A percentile compares a stretch with the other conserved stretches of the same genome.
These are phyloP conservation scores for Maudiozyma serrabonitensis DNA, from an alignment of 805 yeast species.

Conservation along the genomic window DNA sequence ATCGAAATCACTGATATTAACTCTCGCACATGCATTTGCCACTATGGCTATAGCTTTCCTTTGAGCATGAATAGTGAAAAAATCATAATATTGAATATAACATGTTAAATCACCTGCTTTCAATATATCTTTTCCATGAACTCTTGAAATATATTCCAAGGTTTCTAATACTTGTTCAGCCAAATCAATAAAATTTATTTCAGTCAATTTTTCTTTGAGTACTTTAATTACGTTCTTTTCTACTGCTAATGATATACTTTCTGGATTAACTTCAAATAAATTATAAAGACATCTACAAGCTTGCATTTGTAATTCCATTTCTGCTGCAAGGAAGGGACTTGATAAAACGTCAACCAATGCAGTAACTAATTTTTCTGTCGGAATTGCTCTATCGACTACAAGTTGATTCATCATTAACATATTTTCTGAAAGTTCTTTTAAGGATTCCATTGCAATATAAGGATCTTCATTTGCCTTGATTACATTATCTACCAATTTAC, in stretches of 20 bases:
- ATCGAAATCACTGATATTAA: conserved; percentile 34
- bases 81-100: conserved; percentile 69
- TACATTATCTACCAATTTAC: conserved; percentile 22
- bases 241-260: conserved; percentile 53
- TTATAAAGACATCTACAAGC: conserved; percentile 81
- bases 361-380: conserved; percentile 45
- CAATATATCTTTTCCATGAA: conserved; percentile 42
- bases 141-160: conserved; percentile 54
- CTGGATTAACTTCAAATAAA: conserved; percentile 63
- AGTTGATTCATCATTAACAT: conserved; percentile 60
- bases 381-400: conserved; percentile 53
- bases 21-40: conserved; percentile 53
- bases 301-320: conserved; percentile 71
- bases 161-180: conserved; percentile 87
- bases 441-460: conserved; percentile 49
- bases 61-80: conserved; percentile 83
- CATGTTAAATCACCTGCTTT: conserved; percentile 51
- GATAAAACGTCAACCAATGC: conserved; percentile 49
- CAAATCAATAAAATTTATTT: conserved; percentile 75
- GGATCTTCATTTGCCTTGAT: conserved; percentile 39
- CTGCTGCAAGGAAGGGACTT: conserved; percentile 48
- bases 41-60: conserved; percentile 66
- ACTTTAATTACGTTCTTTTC: conserved; percentile 56
- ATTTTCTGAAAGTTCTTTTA: conserved; percentile 55
- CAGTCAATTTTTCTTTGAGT: conserved; percentile 55